These are phyloP conservation scores for Metarhizium sp. DNA, from an alignment of 2,329 filamentous ascomycete genomes.

Conservation along the genomic window DNA sequence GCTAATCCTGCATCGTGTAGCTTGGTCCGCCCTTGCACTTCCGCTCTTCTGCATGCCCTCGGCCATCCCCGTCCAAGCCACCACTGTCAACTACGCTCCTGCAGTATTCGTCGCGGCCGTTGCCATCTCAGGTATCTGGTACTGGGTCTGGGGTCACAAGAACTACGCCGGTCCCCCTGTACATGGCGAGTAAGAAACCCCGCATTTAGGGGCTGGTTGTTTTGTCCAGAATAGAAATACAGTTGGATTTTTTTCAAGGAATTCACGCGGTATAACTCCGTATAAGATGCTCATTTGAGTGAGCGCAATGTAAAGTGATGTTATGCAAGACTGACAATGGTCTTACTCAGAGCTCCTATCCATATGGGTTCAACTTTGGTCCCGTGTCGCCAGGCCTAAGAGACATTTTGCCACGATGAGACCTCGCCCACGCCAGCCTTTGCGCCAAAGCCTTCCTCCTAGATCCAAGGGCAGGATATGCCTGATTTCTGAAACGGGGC, in stretches of 20 bases:
- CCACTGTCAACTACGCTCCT: constrained; percentile 63
- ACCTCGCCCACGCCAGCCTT: too few species aligned
- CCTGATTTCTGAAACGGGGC: too few species aligned
- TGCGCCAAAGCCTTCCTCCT: too few species aligned
- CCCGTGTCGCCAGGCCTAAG: too few species aligned
- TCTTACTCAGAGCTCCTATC: too few species aligned
- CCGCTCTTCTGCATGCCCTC: constrained; percentile 69
- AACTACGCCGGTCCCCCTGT: constrained; percentile 58
- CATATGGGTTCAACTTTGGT: too few species aligned
- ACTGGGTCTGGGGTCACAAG: constrained; percentile 59
- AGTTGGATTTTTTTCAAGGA: background rate
- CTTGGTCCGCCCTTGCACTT: constrained; percentile 58
- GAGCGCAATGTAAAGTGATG: too few species aligned
- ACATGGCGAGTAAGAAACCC: constrained; percentile 19
- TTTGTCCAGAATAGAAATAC: background rate
- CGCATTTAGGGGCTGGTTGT: background rate
- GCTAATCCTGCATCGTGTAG: constrained; percentile 23
- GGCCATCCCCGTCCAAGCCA: constrained; percentile 45
- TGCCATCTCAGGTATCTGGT: constrained; percentile 54
- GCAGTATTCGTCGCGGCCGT: constrained; percentile 64
- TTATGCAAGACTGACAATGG: too few species aligned
- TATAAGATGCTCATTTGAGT: too few species aligned
- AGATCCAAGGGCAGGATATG: too few species aligned
- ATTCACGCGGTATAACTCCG: too few species aligned
- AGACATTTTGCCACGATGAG: too few species aligned